Conservation (phyloP, 345 rosid species). For the Psidium friedrichsthalianum region DNA sequence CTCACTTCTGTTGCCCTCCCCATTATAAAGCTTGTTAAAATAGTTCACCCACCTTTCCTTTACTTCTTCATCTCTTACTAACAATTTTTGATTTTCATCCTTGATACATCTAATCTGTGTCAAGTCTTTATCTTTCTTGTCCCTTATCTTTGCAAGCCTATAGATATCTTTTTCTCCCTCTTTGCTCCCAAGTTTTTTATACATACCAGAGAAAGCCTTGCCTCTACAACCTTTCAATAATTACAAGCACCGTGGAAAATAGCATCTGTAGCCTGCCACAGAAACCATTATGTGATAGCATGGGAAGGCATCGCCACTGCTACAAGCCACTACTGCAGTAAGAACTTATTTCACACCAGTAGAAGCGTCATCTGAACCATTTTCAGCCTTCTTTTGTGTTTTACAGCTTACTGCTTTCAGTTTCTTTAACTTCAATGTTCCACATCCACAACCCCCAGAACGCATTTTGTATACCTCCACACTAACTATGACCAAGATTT, state of each 20-base stretch:
- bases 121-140: too few relatives aligned
- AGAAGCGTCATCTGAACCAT: not conserved
- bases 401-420: not conserved
- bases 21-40: too few relatives aligned
- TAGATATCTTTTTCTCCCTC: too few relatives aligned
- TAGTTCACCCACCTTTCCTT: too few relatives aligned
- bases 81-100: too few relatives aligned
- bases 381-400: not conserved
- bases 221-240: not conserved
- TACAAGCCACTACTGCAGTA: not conserved
- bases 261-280: not conserved
- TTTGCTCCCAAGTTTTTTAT: too few relatives aligned
- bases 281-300: not conserved
- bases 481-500: not conserved
- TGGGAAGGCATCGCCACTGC: not conserved
- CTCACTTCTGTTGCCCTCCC: too few relatives aligned
- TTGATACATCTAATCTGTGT: too few relatives aligned
- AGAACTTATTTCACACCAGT: not conserved
- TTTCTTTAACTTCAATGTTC: not conserved
- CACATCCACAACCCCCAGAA: not conserved
- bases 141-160: too few relatives aligned
- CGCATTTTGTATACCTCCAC: not conserved
- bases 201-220: too few relatives aligned
- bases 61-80: too few relatives aligned
- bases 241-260: not conserved